Conservation (phyloP, 2,329 filamentous ascomycete genomes). For the Juglanconis oblonga region DNA sequence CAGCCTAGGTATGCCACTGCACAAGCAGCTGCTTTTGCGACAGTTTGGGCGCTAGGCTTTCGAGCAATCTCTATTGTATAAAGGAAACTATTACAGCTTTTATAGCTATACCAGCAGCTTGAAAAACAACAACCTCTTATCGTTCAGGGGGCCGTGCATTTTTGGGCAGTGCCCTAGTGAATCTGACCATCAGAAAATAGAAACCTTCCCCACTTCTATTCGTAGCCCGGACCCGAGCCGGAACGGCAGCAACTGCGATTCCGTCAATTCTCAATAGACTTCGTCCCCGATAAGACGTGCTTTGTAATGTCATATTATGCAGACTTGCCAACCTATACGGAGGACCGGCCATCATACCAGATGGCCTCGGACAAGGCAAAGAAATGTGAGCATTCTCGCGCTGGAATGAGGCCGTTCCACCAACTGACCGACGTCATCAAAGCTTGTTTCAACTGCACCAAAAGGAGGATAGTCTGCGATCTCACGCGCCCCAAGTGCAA, state of each 20-base stretch:
- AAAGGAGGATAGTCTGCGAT: constrained; percentile 18
- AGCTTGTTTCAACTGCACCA: constrained; percentile 18
- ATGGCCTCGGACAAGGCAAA: constrained; percentile 12
- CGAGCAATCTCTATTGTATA: too few relatives aligned
- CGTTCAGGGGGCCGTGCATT: not conserved
- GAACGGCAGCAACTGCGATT: too few relatives aligned
- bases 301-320: too few relatives aligned
- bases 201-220: not conserved
- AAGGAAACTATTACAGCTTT: too few relatives aligned
- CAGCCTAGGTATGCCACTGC: too few relatives aligned
- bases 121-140: too few relatives aligned
- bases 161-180: not conserved
- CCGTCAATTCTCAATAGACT: too few relatives aligned
- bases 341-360: not conserved
- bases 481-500: constrained; percentile 13
- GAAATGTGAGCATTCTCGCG: constrained; percentile 6
- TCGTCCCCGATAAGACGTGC: too few relatives aligned
- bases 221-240: not conserved
- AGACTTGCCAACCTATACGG: not conserved
- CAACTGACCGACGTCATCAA: not conserved
- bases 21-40: too few relatives aligned
- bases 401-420: not conserved
- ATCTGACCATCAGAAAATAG: not conserved
- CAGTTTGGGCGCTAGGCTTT: too few relatives aligned
- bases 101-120: too few relatives aligned